These are phyloP conservation scores for Paramyrothecium roridum DNA, from an alignment of 2,329 filamentous ascomycete genomes.

Conservation along the genomic window DNA sequence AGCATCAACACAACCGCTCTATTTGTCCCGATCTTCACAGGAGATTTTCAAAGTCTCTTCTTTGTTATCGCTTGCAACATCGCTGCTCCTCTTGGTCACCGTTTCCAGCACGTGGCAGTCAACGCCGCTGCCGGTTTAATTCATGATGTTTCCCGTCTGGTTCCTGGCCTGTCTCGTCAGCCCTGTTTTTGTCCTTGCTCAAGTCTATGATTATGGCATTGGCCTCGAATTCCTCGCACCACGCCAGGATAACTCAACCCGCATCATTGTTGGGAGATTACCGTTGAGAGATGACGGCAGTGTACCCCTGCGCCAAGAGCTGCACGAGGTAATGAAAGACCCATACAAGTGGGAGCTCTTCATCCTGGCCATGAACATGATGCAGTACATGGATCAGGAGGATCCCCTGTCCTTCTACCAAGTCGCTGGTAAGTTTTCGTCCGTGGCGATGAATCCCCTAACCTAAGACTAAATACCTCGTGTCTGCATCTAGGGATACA, in stretches of 20 bases:
- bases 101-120: too few species aligned
- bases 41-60: not conserved
- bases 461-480: too few species aligned
- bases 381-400: slow-evolving; percentile 65
- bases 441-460: too few species aligned
- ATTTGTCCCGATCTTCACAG: too few species aligned
- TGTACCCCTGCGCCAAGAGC: slow-evolving; percentile 56
- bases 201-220: slow-evolving; percentile 49
- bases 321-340: slow-evolving; percentile 63
- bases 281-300: slow-evolving; percentile 35
- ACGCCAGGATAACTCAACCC: slow-evolving; percentile 30
- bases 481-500: slow-evolving; percentile 61
- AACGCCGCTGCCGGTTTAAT: not conserved
- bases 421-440: slow-evolving; percentile 59
- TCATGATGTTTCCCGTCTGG: not conserved
- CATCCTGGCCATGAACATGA: slow-evolving; percentile 68
- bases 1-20: too few species aligned
- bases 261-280: slow-evolving; percentile 41
- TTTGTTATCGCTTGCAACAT: too few species aligned
- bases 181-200: slow-evolving; percentile 9
- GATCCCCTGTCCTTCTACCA: slow-evolving; percentile 72
- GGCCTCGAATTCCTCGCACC: slow-evolving; percentile 36
- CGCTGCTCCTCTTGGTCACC: too few species aligned
- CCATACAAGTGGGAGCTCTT: slow-evolving; percentile 72
- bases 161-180: slow-evolving; percentile 2